Conservation (phyloP, 345 rosid genomes). For the Toxicodendron radicans region DNA sequence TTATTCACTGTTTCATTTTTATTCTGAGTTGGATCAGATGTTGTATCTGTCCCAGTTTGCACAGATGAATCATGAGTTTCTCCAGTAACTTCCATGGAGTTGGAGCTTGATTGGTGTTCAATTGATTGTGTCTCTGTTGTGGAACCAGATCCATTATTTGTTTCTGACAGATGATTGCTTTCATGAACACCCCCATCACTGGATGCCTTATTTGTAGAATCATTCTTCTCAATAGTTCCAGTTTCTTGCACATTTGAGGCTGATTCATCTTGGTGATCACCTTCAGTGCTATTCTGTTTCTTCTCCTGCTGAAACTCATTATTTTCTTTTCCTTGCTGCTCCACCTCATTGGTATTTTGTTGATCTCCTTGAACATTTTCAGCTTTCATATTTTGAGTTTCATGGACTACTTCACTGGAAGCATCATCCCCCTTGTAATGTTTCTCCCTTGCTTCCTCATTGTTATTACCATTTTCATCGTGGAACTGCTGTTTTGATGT, state of each 20-base stretch:
- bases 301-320: constrained; percentile 18
- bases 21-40: constrained; percentile 22
- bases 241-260: constrained; percentile 35
- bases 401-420: constrained; percentile 68
- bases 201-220: constrained; percentile 10
- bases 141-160: constrained; percentile 25
- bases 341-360: constrained; percentile 28
- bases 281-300: constrained; percentile 28
- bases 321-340: constrained; percentile 36
- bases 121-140: constrained; percentile 27
- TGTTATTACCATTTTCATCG: constrained; percentile 42
- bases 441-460: constrained; percentile 69
- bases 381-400: constrained; percentile 31
- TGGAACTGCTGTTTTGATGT: constrained; percentile 34
- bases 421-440: constrained; percentile 85
- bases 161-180: constrained; percentile 28
- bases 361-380: constrained; percentile 35
- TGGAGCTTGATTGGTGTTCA: constrained; percentile 21
- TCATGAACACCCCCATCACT: constrained; percentile 29
- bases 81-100: constrained; percentile 5
- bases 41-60: constrained; percentile 18
- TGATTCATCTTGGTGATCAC: constrained; percentile 34
- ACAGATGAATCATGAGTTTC: constrained; percentile 22
- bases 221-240: constrained; percentile 28
- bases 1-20: constrained; percentile 25